Base-by-base conservation (phyloP, 2,329 filamentous ascomycete genomes). In the Chaetoscypha palmicola region DNA sequence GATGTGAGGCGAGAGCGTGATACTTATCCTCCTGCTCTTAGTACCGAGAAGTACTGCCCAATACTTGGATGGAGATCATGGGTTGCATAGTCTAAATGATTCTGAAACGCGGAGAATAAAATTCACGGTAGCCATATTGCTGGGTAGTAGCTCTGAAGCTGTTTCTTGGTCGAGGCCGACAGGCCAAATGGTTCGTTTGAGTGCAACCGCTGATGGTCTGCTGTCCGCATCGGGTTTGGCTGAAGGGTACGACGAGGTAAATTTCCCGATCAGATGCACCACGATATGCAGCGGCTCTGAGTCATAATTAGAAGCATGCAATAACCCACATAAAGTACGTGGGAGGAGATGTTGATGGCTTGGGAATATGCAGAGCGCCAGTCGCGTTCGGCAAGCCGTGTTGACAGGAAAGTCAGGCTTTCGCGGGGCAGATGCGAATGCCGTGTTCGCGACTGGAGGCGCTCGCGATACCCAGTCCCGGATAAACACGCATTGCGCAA, bases 101-200 rank as follows among this genome's bases (percentile, higher is more conserved):
- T 28, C n/a, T 59, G 54, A 60, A 59, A 61, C 58, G 50, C 50
- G 54, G 53, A 58, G 51, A 54, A 47, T 39, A 31, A 32, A 46
- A 41, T 34, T 45, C 45, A 45, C 43, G 41, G 40, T 43, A 42
- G 43, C 28, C 45, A 38, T 31, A 26, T 19, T 49, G 23, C 38
- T 26, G 41, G 23, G 43, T 47, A 39, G 36, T 44, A 39, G 48
- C 47, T 36, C 41, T 46, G 45, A 50, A 38, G 41, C 42, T 49
- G 58, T 61, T 61, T 62, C 59, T 62, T 59, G 58, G 58, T 61
- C 57, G 48, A 48, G 50, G 53, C 55, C 56, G 43, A 24, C 26
- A 12, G 55, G 47, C 58, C 55, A 48, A 45, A 55, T 59, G 58
- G 58, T 57, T 59, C 54, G 58, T 52, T 52, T 56, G 45, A 57